Conservation (phyloP, 2,329 filamentous ascomycete species). For the Botryosphaeria dothidea region DNA sequence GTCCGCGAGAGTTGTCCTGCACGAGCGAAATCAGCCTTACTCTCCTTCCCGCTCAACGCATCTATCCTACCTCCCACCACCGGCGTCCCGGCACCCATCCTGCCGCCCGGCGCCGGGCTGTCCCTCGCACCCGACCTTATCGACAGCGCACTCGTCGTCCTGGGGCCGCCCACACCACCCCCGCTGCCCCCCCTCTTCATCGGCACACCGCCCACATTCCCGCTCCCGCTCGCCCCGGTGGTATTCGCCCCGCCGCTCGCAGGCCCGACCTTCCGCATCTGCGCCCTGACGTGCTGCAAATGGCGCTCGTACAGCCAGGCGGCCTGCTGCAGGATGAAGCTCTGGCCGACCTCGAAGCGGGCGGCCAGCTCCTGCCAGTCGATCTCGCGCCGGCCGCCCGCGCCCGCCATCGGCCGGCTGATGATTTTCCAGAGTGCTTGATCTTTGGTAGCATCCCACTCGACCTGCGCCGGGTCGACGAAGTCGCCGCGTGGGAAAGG, state of each 20-base stretch:
- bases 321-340: constrained; percentile 89
- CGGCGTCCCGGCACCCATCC: constrained; percentile 44
- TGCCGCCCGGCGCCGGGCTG: constrained; percentile 46
- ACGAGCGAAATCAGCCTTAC: background rate
- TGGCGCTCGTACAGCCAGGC: constrained; percentile 93
- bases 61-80: constrained; percentile 21
- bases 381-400: background rate
- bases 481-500: constrained; percentile 87
- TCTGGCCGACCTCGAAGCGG: constrained; percentile 79
- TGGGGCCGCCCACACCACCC: constrained; percentile 36
- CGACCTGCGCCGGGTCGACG: constrained; percentile 81
- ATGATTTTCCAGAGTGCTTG: constrained; percentile 87
- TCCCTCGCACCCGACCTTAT: constrained; percentile 53
- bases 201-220: constrained; percentile 37
- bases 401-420: constrained; percentile 53
- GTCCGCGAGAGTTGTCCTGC: constrained; percentile 42
- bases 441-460: constrained; percentile 88
- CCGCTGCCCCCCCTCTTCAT: constrained; percentile 57
- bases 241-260: constrained; percentile 41
- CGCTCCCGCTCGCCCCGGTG: constrained; percentile 39
- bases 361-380: constrained; percentile 48
- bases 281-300: constrained; percentile 83
- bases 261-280: constrained; percentile 70
- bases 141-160: constrained; percentile 57
- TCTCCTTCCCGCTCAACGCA: background rate